Conservation (phyloP, 768 basidiomycete species). For the Hortiboletus campestris region DNA sequence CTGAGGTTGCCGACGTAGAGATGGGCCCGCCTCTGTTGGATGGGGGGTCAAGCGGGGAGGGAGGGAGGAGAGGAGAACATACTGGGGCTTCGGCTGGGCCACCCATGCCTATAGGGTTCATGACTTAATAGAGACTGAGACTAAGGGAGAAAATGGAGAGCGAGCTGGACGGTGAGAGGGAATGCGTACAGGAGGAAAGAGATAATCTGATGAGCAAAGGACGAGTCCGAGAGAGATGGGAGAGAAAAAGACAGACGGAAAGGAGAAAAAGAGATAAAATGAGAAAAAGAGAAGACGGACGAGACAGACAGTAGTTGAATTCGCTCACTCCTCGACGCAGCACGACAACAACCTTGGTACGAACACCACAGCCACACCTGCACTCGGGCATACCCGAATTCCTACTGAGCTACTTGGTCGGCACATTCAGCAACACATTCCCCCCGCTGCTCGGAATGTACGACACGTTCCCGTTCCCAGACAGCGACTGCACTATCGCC, state of each 20-base stretch:
- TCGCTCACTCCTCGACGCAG: constrained; percentile 22
- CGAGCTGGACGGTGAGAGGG: constrained; percentile 2
- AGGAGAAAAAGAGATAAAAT: constrained; percentile 31
- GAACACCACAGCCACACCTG: constrained; percentile 18
- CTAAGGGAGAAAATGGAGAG: constrained; percentile 14
- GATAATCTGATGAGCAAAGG: constrained; percentile 40
- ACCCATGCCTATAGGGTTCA: constrained; percentile 74
- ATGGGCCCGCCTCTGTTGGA: constrained; percentile 80
- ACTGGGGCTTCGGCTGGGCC: constrained; percentile 76
- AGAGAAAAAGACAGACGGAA: constrained; percentile 37
- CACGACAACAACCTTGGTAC: constrained; percentile 16
- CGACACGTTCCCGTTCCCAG: constrained; percentile 79
- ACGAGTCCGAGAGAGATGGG: constrained; percentile 33
- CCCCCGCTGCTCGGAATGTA: constrained; percentile 83
- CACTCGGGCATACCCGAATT: constrained; percentile 21
- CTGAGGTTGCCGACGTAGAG: constrained; percentile 98
- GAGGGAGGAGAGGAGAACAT: constrained; percentile 29
- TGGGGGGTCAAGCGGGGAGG: not conserved
- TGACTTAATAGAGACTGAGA: constrained; percentile 49
- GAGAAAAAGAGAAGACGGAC: constrained; percentile 32
- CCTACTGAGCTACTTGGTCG: constrained; percentile 39
- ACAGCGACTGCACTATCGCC: constrained; percentile 87
- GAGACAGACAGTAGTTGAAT: constrained; percentile 15
- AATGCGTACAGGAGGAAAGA: constrained; percentile 35
- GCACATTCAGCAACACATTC: constrained; percentile 82